A percentile compares a stretch with the other conserved stretches of the same genome.
Conservation (phyloP, 805 yeast genomes). For the Wickerhamomyces ciferrii region DNA sequence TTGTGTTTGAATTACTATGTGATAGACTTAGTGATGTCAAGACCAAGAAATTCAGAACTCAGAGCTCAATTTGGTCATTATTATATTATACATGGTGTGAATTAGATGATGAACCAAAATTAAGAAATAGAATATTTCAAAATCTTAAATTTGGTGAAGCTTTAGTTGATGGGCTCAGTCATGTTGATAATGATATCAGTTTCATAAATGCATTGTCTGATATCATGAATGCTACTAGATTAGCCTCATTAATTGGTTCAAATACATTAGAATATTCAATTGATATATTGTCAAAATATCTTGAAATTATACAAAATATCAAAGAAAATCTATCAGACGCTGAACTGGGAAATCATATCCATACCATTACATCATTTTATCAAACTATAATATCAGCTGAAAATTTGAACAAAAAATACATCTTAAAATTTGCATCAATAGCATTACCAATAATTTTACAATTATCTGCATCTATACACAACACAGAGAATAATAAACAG, state of each 20-base stretch:
- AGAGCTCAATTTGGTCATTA: conserved; percentile 43
- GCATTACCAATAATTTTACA: conserved; percentile 14
- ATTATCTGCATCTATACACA: neutral
- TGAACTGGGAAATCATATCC: neutral
- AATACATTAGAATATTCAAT: conserved; percentile 11
- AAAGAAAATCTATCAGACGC: neutral
- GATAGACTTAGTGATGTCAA: conserved; percentile 54
- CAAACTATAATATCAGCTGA: conserved; percentile 6
- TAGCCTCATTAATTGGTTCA: neutral
- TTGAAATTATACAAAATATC: conserved; percentile 16
- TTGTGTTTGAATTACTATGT: conserved; percentile 52
- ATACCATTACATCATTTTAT: conserved; percentile 12
- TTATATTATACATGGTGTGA: conserved; percentile 35
- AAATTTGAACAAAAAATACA: conserved; percentile 15
- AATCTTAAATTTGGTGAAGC: conserved; percentile 37
- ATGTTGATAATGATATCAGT: neutral
- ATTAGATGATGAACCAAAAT: conserved; percentile 21
- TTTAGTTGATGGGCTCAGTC: conserved; percentile 18
- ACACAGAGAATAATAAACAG: neutral
- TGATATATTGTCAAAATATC: conserved; percentile 14
- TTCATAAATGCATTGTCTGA: neutral
- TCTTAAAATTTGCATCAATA: conserved; percentile 9
- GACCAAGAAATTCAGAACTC: conserved; percentile 36
- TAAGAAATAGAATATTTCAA: conserved; percentile 36
- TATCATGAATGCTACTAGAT: conserved; percentile 3